Evolutionary conservation across 2,329 filamentous ascomycete species (phyloP), one percentile per base, ranked within the genome.

Genomic region (Zalaria obscura): DNA sequence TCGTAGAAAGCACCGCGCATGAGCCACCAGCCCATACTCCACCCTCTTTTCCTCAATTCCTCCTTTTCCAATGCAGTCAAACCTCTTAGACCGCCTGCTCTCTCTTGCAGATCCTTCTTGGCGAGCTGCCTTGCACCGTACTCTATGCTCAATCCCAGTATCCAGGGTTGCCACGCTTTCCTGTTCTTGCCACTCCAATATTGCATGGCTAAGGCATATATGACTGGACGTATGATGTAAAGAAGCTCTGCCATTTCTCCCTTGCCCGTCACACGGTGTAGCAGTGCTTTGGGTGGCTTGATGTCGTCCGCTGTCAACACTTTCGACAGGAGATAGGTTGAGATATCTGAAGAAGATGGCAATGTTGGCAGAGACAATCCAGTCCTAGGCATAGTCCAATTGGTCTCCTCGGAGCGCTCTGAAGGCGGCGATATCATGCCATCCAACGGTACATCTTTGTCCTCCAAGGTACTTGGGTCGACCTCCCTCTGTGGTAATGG

Each of bases 1-100:
- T 96, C 85, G 62, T 98, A 98, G 53, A 93, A 93, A 2, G 88
- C 87, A n/a, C 91, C 89, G 45, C 89, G 77, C 85, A 98, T 91
- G 26, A 75, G 66, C 91, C 91, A 98, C 89, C 91, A 96, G 18
- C 79, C 83, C 69, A 95, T 80, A 2, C 78, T 79, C 86, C 87
- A 93, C 33, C 83, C 87, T 48, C 91, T 73, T 63, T 85, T 87
- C 56, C 72, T 78, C 70, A 93, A 77, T 66, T 96, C 89, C 50
- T 95, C 89, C 43, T 80, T 77, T 64, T 98, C 91, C 11, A 98
- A 69, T 5, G 82, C 77, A 25, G 89, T 94, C 28, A 91, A 56
- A 1, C 75, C 87, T 39, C 84, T 74, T 46, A 91, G 67, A 27
- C 85, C 80, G 36, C 81, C 77, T 8, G 87, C 73, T 45, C 74